phyloP scores from a whole-genome alignment of 768 basidiomycete genomes.

The Lentinula detonsa region DNA sequence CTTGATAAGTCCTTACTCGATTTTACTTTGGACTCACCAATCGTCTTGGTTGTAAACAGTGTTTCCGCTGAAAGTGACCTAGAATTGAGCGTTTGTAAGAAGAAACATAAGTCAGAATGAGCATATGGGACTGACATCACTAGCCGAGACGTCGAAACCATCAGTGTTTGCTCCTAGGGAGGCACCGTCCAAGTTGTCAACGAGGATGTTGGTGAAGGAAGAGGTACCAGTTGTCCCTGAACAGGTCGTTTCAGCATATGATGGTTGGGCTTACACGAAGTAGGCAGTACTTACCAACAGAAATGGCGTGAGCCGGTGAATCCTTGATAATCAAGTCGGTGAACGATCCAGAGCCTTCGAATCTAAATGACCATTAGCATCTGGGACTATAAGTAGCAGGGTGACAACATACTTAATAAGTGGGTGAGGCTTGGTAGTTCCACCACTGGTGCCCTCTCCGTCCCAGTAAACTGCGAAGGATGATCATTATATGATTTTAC shows the following conservation, averaged over 20 bases:
- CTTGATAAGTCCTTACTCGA: not conserved
- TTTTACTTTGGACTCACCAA: not conserved
- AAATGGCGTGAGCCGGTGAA: slow-evolving; percentile 9
- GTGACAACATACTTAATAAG: not conserved
- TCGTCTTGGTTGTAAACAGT: slow-evolving; percentile 4
- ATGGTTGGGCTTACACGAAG: not conserved
- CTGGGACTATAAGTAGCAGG: no score
- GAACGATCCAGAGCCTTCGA: slow-evolving; percentile 7
- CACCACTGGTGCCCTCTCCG: slow-evolving; percentile 13
- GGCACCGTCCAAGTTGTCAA: slow-evolving; percentile 1
- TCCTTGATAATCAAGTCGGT: slow-evolving; percentile 6
- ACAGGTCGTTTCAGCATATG: not conserved
- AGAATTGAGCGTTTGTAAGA: not conserved
- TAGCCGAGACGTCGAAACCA: slow-evolving; percentile 20
- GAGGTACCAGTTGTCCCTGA: not conserved
- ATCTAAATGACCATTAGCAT: not conserved
- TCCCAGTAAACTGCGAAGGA: slow-evolving; percentile 13
- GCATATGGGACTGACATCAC: slow-evolving; percentile 11
- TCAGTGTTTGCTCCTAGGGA: slow-evolving; percentile 21
- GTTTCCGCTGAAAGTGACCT: slow-evolving; percentile 1
- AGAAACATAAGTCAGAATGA: not conserved
- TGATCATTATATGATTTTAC: not conserved
- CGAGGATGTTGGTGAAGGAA: not conserved
- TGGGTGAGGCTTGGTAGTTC: slow-evolving; percentile 15
- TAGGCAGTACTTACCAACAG: slow-evolving; percentile 1